phyloP scores from a whole-genome alignment of 805 yeast genomes.

The Lachancea thermotolerans region DNA sequence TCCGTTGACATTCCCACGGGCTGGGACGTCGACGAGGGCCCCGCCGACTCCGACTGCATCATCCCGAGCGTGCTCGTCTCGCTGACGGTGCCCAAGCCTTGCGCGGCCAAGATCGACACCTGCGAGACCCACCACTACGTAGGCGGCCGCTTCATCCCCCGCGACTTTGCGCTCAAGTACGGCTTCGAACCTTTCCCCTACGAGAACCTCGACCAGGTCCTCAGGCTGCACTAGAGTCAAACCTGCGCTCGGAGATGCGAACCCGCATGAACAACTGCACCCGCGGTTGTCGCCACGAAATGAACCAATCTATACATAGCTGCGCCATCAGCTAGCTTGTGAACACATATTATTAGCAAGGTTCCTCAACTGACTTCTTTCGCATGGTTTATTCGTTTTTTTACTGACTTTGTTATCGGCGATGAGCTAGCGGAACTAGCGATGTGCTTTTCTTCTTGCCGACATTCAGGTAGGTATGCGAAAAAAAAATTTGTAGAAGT shows the following conservation, averaged over 20 bases:
- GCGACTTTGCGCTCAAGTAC: slow-evolving; percentile 61
- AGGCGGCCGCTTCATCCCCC: slow-evolving; percentile 83
- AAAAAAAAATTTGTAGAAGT: neutral
- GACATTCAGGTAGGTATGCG: neutral
- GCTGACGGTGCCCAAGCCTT: slow-evolving; percentile 91
- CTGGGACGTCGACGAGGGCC: slow-evolving; percentile 94
- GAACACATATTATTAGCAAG: too few species aligned
- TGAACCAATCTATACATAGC: too few species aligned
- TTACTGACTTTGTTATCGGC: neutral
- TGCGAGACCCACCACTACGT: slow-evolving; percentile 53
- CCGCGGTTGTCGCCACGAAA: too few species aligned
- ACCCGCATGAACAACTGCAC: too few species aligned
- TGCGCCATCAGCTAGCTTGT: too few species aligned
- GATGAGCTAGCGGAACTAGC: neutral
- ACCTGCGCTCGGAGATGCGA: too few species aligned
- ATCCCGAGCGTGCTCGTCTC: slow-evolving; percentile 68
- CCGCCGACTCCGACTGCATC: slow-evolving; percentile 39
- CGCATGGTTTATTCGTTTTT: too few species aligned
- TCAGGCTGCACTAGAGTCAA: slow-evolving; percentile 20
- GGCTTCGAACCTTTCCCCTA: slow-evolving; percentile 61
- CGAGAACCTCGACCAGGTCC: slow-evolving; percentile 50
- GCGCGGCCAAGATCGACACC: slow-evolving; percentile 48
- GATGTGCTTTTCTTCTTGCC: neutral
- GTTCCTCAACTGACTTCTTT: too few species aligned
- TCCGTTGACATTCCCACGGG: slow-evolving; percentile 93